Evolutionary conservation across 176 grass and related monocot genomes (phyloP).

Genomic region (Oryza meridionalis): DNA sequence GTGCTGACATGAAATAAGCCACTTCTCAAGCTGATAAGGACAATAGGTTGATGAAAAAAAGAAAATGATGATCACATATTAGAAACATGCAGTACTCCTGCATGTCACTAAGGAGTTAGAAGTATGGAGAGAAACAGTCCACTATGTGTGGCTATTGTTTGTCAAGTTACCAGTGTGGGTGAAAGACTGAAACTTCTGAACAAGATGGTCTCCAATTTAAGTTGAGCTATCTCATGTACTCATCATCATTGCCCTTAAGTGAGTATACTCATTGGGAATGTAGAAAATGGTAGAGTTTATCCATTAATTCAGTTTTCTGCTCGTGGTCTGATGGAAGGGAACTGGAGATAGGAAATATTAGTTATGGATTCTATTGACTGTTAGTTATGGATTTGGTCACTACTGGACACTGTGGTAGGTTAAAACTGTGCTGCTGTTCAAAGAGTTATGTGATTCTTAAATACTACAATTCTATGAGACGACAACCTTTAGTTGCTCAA

Average conservation of each 20-base stretch:
- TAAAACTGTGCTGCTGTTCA: not conserved
- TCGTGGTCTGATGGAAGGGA: not conserved
- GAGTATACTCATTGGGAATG: not conserved
- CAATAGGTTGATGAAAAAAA: not conserved
- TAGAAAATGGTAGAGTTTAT: not conserved
- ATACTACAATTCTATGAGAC: not conserved
- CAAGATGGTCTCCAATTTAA: not conserved
- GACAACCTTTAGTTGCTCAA: not conserved
- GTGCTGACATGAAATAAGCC: not conserved
- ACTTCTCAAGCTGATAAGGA: conserved; percentile 3
- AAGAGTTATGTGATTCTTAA: not conserved
- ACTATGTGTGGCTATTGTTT: not conserved
- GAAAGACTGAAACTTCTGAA: not conserved
- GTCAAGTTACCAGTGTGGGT: not conserved
- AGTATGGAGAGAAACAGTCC: conserved; percentile 18
- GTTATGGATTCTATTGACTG: not conserved
- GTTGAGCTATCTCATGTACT: not conserved
- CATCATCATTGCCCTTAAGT: not conserved
- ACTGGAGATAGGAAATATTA: not conserved
- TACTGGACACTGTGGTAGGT: not conserved
- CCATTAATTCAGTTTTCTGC: not conserved
- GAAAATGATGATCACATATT: not conserved
- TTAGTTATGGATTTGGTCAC: not conserved
- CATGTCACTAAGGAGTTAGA: not conserved
- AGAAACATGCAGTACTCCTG: not conserved